These are phyloP conservation scores for Amanita molliuscula DNA, from an alignment of 768 basidiomycete species.

Conservation along the genomic window DNA sequence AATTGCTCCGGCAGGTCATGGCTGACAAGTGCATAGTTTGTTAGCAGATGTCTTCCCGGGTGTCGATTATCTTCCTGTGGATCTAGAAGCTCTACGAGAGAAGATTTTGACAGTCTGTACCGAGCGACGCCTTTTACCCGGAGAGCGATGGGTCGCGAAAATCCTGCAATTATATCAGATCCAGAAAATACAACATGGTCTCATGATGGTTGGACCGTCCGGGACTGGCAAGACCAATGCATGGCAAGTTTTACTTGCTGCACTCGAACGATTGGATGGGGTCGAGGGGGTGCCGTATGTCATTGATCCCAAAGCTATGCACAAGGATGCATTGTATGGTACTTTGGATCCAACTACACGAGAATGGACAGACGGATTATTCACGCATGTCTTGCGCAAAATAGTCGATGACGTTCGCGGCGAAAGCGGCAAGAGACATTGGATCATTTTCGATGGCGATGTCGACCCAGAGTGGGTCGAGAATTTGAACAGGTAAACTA, in stretches of 20 bases:
- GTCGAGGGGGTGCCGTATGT: constrained; percentile 90
- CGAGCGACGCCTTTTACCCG: constrained; percentile 76
- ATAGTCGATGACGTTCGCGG: constrained; percentile 98
- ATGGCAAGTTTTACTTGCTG: constrained; percentile 88
- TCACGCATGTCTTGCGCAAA: constrained; percentile 94
- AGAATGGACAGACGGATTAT: constrained; percentile 98
- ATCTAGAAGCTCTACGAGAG: constrained; percentile 76
- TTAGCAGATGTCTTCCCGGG: constrained; percentile 97
- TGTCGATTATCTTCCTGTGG: constrained; percentile 81
- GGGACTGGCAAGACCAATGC: constrained; percentile 96
- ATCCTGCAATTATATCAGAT: constrained; percentile 98
- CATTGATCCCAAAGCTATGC: constrained; percentile 98
- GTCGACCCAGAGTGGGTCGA: constrained; percentile 99
- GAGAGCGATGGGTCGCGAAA: constrained; percentile 89
- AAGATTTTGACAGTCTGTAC: constrained; percentile 81
- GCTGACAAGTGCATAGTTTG: constrained; percentile 38
- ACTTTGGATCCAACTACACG: constrained; percentile 95
- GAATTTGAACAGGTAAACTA: constrained; percentile 85
- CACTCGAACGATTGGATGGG: constrained; percentile 86
- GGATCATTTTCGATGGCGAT: constrained; percentile 99
- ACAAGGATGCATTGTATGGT: constrained; percentile 96
- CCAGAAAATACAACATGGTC: constrained; percentile 97
- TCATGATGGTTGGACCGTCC: constrained; percentile 99
- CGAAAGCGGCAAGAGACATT: constrained; percentile 92
- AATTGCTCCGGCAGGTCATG: not conserved